phyloP scores from a whole-genome alignment of 2,329 filamentous ascomycete species.

The Diaporthe eres region DNA sequence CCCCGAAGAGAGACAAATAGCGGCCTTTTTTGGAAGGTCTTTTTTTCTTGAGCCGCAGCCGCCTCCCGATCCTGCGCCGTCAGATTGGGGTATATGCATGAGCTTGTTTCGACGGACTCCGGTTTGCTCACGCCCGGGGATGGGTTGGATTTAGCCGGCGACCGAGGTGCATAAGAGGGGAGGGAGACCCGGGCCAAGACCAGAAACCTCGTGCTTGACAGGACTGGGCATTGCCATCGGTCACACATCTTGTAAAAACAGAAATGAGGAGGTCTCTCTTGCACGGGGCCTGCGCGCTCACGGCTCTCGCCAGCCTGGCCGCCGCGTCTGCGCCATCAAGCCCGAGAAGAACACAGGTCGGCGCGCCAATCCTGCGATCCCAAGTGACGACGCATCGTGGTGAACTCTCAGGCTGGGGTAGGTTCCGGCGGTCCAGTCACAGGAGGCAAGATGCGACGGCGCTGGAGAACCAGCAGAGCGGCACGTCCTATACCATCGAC shows the following conservation, averaged over 20 bases:
- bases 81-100: constrained; percentile 13
- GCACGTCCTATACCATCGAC: constrained; percentile 46
- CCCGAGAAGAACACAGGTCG: not conserved
- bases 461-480: constrained; percentile 29
- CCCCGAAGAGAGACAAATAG: constrained; percentile 22
- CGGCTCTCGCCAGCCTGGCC: not conserved
- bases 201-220: not conserved
- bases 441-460: constrained; percentile 28
- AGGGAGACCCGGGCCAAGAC: not conserved
- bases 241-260: not conserved
- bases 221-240: not conserved
- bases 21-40: not conserved
- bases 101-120: constrained; percentile 25
- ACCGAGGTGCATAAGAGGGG: constrained; percentile 23
- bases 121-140: constrained; percentile 1
- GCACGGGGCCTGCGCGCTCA: not conserved
- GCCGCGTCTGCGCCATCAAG: not conserved
- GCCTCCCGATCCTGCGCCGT: not conserved
- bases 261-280: constrained; percentile 7
- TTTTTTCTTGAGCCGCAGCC: constrained; percentile 12
- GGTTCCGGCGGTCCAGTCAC: not conserved
- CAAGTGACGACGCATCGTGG: constrained; percentile 26
- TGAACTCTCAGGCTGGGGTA: constrained; percentile 1
- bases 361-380: constrained; percentile 14
- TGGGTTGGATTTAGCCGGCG: constrained; percentile 20